phyloP scores from a whole-genome alignment of 176 grass and related monocot genomes.

The Oryza officinalis region DNA sequence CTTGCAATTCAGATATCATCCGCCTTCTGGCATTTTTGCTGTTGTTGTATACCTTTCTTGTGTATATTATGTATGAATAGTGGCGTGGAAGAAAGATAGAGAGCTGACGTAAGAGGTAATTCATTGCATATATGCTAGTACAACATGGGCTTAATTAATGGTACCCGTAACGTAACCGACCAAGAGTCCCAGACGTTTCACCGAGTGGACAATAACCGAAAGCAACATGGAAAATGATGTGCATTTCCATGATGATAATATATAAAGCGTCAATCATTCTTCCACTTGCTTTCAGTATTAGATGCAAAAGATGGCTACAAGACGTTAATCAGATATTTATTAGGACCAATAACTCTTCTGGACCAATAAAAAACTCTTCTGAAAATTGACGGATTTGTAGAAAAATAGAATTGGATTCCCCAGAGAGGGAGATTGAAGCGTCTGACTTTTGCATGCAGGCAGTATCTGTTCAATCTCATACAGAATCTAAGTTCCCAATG shows the following conservation, averaged over 20 bases:
- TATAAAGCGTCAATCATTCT: not conserved
- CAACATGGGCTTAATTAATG: not conserved
- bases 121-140: not conserved
- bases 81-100: not conserved
- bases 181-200: slow-evolving; percentile 16
- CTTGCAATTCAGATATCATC: not conserved
- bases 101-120: not conserved
- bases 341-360: not conserved
- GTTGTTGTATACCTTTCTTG: slow-evolving; percentile 23
- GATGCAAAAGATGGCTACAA: not conserved
- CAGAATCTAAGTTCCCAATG: not conserved
- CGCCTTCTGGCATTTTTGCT: not conserved
- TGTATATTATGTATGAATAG: slow-evolving; percentile 21
- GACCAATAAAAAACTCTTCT: not conserved
- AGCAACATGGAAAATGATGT: not conserved
- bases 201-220: slow-evolving; percentile 17
- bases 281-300: not conserved
- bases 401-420: not conserved
- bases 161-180: not conserved
- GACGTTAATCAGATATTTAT: not conserved
- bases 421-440: not conserved
- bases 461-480: not conserved
- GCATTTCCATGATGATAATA: not conserved
- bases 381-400: not conserved
- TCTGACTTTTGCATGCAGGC: not conserved